Base-by-base conservation (phyloP, 192 early-diverging fungal genomes). In the Pilobolus umbonatus region DNA sequence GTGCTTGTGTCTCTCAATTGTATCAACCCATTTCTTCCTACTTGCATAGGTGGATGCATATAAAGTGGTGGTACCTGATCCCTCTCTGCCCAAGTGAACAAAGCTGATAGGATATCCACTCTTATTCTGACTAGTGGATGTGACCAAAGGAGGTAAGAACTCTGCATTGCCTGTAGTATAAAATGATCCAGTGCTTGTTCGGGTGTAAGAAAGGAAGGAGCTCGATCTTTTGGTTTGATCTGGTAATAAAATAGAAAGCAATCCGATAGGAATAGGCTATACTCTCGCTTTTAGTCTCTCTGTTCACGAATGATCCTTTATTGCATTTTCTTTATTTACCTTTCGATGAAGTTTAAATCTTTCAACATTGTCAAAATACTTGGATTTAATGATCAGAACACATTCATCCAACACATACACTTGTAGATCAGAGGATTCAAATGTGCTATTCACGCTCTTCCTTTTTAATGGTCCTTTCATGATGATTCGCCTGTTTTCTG, bases 321-420 rank as follows among this genome's bases (percentile, higher is more conserved):
- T 47, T 24, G n/a, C n/a, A n/a, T n/a, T n/a, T n/a, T n/a, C n/a
- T n/a, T n/a, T n/a, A n/a, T n/a, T 57, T 65, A 80, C 78, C 66
- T 68, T 67, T 56, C 70, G 72, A 47, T 80, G 69, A 9, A 88
- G 67, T 49, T 84, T 88, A 58, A 74, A 84, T 54, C 82, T 78
- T 36, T 84, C 85, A 4, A 74, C 69, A 35, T 80, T 73, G 55
- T 77, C 70, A 34, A 80, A 75, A 14, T 69, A 73, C 66, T 86
- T 91, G 52, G 73, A 69, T 59, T 85, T 88, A 55, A 85, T 82
- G 64, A 91, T 76, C 26, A 92, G 68, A n/a, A 92, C 62, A 60
- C 83, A 81, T 74, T 97, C 88, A 67, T 98, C 96, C 32, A 98
- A 84, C 39, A 97, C 64, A 61, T 89, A 88, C 22, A 96, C 81